Evolutionary conservation across 495 filamentous ascomycete genomes (phyloP), one percentile per base, ranked within the genome.

Genomic region (Penicillium cosmopolitanum): DNA sequence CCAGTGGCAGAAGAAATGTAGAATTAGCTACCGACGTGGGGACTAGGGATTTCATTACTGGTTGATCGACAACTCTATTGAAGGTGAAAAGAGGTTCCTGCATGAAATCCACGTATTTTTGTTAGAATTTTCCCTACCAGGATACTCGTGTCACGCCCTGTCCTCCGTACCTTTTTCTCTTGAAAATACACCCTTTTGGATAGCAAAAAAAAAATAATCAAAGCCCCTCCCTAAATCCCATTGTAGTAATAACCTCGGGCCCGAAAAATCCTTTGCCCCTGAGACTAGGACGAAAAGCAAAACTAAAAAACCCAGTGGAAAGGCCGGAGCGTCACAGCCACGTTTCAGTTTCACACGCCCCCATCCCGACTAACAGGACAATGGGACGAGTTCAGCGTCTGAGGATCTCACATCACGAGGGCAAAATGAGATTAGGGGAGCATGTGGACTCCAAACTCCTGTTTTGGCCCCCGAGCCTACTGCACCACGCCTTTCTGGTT

Each of bases 41-140:
- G 66, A 51, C 28, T 18, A 40, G 51, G 38, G 48, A 59, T 57
- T 58, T 60, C 11, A 13, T 28, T 51, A 62, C 40, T 60, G 60
- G 57, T 19, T 63, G 62, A 67, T 67, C 67, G 65, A 50, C 67
- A 70, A 67, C 60, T 61, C 51, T 67, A 65, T 63, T 63, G 58
- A 54, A 57, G 40, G 51, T 48, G 50, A 58, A 40, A 38, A 51
- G 53, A 42, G 55, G 62, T 67, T 70, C 67, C 67, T 70, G 67
- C 67, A 70, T 67, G 61, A 64, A 38, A 59, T 64, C 36, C 28
- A 50, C 8, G 15, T 42, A 52, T 38, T 12, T 10, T 44, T 44
- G 15, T n/a, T 19, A 44, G 16, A 2, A 44, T 44, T 44, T 19
- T n/a, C 15, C 16, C 42, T 18, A 19, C 16, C 36, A 21, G n/a